A percentile compares a stretch with the other conserved stretches of the same genome.
Evolutionary conservation across 1,284 basidiomycete genomes (phyloP).

Genomic region (Veloporphyrellus conicus): DNA sequence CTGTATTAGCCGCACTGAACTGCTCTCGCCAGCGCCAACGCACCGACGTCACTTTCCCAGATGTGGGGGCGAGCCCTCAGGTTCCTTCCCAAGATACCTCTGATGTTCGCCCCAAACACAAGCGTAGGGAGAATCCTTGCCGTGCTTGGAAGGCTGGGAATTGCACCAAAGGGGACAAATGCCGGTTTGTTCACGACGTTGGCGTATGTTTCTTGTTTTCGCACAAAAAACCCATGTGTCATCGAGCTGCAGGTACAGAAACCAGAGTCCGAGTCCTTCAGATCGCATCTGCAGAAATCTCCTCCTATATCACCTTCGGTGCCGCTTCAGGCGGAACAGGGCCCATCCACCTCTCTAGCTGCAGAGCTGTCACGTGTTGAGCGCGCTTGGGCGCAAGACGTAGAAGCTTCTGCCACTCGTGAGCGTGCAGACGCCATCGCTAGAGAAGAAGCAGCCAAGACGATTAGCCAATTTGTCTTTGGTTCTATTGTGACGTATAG

Average conservation of each 20-base stretch:
- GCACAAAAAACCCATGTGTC: neutral
- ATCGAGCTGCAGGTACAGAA: conserved; percentile 3
- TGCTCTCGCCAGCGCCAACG: neutral
- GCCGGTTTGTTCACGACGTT: conserved; percentile 23
- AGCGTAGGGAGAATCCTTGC: conserved; percentile 22
- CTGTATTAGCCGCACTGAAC: neutral
- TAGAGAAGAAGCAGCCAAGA: conserved; percentile 37
- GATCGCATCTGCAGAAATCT: neutral
- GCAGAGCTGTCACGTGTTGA: neutral
- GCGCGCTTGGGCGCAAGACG: conserved; percentile 1
- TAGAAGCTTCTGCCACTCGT: conserved; percentile 12
- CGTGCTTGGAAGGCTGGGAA: conserved; percentile 30
- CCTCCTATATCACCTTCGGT: neutral
- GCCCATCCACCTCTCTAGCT: neutral
- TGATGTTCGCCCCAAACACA: conserved; percentile 20
- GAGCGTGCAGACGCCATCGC: conserved; percentile 11
- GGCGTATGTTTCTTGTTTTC: conserved; percentile 20
- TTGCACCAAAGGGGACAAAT: conserved; percentile 29
- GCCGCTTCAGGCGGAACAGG: neutral
- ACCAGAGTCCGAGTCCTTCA: neutral
- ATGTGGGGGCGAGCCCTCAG: neutral
- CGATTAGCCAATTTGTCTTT: conserved; percentile 40
- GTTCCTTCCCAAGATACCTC: conserved; percentile 4
- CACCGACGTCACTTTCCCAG: neutral
- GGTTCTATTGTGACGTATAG: conserved; percentile 47